Evolutionary conservation across 2,329 filamentous ascomycete genomes (phyloP).

Genomic region (Sclerotinia glacialis): DNA sequence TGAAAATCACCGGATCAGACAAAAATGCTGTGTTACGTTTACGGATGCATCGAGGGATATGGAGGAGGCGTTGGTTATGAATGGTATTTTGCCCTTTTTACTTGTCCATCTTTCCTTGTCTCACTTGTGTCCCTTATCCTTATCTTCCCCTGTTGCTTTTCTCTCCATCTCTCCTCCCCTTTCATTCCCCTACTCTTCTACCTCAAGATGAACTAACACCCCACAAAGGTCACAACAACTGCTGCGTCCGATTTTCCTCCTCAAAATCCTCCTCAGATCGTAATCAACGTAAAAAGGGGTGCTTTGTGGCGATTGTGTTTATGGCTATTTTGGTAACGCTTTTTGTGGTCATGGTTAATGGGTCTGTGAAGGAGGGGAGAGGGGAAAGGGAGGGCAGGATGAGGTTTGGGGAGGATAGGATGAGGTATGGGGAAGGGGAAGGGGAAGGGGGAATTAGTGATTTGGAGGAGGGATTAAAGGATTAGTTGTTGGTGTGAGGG

Average conservation of each 20-base stretch:
- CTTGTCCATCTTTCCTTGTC: neutral
- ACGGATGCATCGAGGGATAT: slow-evolving; percentile 32
- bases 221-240: slow-evolving; percentile 24
- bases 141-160: neutral
- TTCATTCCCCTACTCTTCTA: neutral
- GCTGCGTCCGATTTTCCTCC: slow-evolving; percentile 28
- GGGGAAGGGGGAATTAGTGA: neutral
- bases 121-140: neutral
- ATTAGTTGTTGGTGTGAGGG: no score
- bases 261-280: neutral
- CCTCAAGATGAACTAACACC: neutral
- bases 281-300: neutral
- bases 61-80: slow-evolving; percentile 18
- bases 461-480: no score
- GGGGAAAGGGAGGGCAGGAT: neutral
- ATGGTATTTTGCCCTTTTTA: neutral
- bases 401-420: no score
- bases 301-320: neutral
- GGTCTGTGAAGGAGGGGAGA: neutral
- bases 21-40: slow-evolving; percentile 36
- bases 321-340: neutral
- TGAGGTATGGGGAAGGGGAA: neutral
- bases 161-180: neutral
- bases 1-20: neutral
- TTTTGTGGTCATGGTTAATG: neutral